phyloP scores from a whole-genome alignment of 2,329 filamentous ascomycete genomes.

The Pleurostoma richardsiae region DNA sequence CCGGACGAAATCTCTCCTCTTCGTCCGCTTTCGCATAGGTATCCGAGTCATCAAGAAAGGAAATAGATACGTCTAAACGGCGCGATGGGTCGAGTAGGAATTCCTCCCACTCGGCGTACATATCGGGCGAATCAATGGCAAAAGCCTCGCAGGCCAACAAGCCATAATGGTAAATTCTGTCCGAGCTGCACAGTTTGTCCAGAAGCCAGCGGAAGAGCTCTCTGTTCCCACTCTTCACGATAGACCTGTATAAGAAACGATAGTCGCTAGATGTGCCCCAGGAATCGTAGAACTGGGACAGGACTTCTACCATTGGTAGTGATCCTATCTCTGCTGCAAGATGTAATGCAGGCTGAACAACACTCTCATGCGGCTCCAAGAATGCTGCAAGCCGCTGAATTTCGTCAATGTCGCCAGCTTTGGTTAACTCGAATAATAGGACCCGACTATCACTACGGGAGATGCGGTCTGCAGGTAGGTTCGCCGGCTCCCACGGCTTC shows the following conservation, averaged over 20 bases:
- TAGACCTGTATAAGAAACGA: not conserved
- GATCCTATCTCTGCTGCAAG: conserved; percentile 1
- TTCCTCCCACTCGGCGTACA: conserved; percentile 1
- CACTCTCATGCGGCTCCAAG: not conserved
- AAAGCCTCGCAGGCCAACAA: conserved; percentile 1
- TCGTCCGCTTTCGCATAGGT: not conserved
- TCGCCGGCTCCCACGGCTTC: not conserved
- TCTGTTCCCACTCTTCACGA: conserved; percentile 1
- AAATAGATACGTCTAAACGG: not conserved
- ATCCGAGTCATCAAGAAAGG: not conserved
- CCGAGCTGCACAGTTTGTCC: not conserved
- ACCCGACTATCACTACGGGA: not conserved
- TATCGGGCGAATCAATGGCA: conserved; percentile 1
- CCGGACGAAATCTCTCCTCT: not conserved
- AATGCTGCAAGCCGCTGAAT: not conserved
- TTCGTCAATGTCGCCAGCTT: not conserved
- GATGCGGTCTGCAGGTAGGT: not conserved
- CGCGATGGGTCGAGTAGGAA: conserved; percentile 1
- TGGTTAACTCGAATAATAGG: conserved; percentile 1
- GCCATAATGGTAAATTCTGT: not conserved
- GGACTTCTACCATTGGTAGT: conserved; percentile 1
- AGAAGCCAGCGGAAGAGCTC: conserved; percentile 2
- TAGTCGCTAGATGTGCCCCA: not conserved
- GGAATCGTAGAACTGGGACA: not conserved
- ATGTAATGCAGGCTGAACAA: not conserved